These are phyloP conservation scores for Hypoxylon sp. DNA, from an alignment of 2,329 filamentous ascomycete species.

Conservation along the genomic window DNA sequence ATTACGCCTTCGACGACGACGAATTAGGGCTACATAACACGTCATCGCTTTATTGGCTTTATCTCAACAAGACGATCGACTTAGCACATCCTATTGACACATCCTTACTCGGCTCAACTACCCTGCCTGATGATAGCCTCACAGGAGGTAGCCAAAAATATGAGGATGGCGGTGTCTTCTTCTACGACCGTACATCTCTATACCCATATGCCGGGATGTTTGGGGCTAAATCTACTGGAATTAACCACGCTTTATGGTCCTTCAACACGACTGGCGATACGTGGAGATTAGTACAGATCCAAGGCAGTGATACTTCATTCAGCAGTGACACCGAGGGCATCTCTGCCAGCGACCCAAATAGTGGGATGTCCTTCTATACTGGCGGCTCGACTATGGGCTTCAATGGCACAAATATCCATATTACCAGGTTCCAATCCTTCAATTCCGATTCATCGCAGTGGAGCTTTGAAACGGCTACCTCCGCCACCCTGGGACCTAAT, in stretches of 20 bases:
- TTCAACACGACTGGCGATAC: slow-evolving; percentile 36
- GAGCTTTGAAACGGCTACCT: slow-evolving; percentile 28
- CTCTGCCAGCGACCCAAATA: slow-evolving; percentile 37
- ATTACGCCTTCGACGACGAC: slow-evolving; percentile 44
- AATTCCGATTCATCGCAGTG: slow-evolving; percentile 25
- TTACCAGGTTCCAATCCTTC: slow-evolving; percentile 38
- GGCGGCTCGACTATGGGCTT: slow-evolving; percentile 31
- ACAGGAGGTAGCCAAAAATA: slow-evolving; percentile 7
- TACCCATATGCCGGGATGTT: slow-evolving; percentile 39
- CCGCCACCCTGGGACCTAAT: slow-evolving; percentile 31
- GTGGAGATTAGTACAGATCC: slow-evolving; percentile 27
- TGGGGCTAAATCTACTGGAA: slow-evolving; percentile 20
- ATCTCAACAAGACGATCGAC: slow-evolving; percentile 38
- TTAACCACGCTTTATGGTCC: slow-evolving; percentile 36
- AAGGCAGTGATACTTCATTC: slow-evolving; percentile 31
- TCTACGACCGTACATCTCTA: slow-evolving; percentile 41
- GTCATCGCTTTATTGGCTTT: slow-evolving; percentile 37
- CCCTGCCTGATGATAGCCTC: slow-evolving; percentile 32
- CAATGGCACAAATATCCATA: slow-evolving; percentile 38
- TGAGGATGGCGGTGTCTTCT: slow-evolving; percentile 34
- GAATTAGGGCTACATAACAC: slow-evolving; percentile 25
- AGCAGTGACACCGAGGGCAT: slow-evolving; percentile 12
- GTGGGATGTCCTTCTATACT: slow-evolving; percentile 42
- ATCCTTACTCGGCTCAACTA: slow-evolving; percentile 25
- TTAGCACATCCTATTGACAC: slow-evolving; percentile 34